These are phyloP conservation scores for Coemansia sp. DNA, from an alignment of 192 early-diverging fungal genomes.

Conservation along the genomic window DNA sequence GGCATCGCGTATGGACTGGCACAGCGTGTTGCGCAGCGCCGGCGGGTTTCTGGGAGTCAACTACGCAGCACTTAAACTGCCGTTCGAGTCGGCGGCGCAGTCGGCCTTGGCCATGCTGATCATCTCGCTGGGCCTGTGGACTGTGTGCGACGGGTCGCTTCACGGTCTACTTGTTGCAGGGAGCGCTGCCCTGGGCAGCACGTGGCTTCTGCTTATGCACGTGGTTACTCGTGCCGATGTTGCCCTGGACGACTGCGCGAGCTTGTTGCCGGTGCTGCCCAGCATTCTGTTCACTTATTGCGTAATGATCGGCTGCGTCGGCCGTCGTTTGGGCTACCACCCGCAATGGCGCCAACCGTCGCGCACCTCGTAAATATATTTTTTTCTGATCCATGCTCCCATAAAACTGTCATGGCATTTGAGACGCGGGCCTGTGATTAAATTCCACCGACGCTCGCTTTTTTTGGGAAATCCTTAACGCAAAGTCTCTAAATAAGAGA, in stretches of 20 bases:
- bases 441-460: neutral
- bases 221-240: slow-evolving; percentile 16
- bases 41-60: slow-evolving; percentile 53
- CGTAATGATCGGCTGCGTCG: slow-evolving; percentile 48
- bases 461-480: slow-evolving; percentile 25
- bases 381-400: neutral
- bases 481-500: slow-evolving; percentile 50
- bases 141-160: slow-evolving; percentile 48
- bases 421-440: neutral
- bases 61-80: slow-evolving; percentile 51
- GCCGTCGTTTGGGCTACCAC: slow-evolving; percentile 30
- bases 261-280: slow-evolving; percentile 42
- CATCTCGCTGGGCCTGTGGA: slow-evolving; percentile 51
- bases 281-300: slow-evolving; percentile 51
- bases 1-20: slow-evolving; percentile 20
- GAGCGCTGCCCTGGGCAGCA: slow-evolving; percentile 28
- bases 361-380: neutral
- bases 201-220: slow-evolving; percentile 42
- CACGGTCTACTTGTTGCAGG: slow-evolving; percentile 43
- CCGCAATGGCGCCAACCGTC: slow-evolving; percentile 19
- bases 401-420: neutral
- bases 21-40: slow-evolving; percentile 45
- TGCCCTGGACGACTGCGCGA: slow-evolving; percentile 42
- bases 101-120: slow-evolving; percentile 43
- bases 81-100: slow-evolving; percentile 46